These are phyloP conservation scores for Rhodotorula sp. DNA, from an alignment of 1,284 basidiomycete genomes.

Conservation along the genomic window DNA sequence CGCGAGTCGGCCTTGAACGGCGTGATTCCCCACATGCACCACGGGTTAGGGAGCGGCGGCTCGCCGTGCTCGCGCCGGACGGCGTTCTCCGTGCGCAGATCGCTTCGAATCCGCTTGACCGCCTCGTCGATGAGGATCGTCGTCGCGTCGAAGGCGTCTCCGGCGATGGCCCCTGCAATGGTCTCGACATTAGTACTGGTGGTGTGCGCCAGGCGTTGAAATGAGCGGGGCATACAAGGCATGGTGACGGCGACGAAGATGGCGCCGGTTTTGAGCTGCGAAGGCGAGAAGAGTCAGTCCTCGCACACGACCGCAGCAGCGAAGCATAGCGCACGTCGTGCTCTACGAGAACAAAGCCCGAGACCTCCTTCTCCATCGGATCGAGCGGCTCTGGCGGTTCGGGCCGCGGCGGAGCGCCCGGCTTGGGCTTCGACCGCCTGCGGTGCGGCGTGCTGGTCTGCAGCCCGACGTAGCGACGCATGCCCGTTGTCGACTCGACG, in stretches of 20 bases:
- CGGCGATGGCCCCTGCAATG: constrained; percentile 11
- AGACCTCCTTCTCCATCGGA: constrained; percentile 18
- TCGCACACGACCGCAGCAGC: not conserved
- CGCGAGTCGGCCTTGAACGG: constrained; percentile 27
- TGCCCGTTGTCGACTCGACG: constrained; percentile 7
- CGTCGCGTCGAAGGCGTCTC: constrained; percentile 30
- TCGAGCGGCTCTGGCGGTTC: constrained; percentile 3
- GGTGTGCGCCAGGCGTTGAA: not conserved
- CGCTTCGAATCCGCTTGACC: constrained; percentile 8
- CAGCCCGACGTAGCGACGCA: constrained; percentile 17
- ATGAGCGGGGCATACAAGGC: constrained; percentile 11
- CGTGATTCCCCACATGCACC: constrained; percentile 26
- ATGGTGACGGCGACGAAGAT: constrained; percentile 27
- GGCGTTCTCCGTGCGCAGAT: constrained; percentile 17
- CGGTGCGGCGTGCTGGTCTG: constrained; percentile 25
- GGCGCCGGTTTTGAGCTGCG: constrained; percentile 10
- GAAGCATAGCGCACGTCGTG: constrained; percentile 8
- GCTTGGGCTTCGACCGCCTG: constrained; percentile 23
- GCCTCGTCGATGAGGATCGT: constrained; percentile 22
- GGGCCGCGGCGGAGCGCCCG: constrained; percentile 3
- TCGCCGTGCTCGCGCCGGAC: constrained; percentile 4
- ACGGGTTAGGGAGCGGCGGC: constrained; percentile 16
- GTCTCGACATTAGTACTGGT: no score
- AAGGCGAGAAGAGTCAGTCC: not conserved
- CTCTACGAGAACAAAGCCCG: constrained; percentile 32